Evolutionary conservation across 257 asterid species (phyloP).

Genomic region (Solanum megistacrolobum): DNA sequence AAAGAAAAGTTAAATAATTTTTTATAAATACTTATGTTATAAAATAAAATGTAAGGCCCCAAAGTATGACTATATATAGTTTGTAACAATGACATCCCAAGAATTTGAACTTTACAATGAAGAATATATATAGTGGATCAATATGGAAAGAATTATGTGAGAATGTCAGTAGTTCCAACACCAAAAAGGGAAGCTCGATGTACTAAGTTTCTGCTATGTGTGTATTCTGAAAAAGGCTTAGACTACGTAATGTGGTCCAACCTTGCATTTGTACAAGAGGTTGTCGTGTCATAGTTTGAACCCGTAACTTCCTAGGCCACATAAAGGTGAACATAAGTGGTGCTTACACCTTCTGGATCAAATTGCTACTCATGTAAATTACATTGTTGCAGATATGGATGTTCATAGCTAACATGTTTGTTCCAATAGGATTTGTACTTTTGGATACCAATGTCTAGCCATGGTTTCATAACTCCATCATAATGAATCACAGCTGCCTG

Average conservation of each 20-base stretch:
- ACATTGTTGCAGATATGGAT: constrained; percentile 72
- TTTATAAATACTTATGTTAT: too few relatives aligned
- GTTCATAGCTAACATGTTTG: constrained; percentile 55
- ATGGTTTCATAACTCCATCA: constrained; percentile 81
- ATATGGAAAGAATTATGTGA: background rate
- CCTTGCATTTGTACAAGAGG: background rate
- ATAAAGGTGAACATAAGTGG: background rate
- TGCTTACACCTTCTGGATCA: constrained; percentile 9
- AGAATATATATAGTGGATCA: background rate
- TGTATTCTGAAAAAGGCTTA: background rate
- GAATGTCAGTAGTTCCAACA: background rate
- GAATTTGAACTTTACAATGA: background rate
- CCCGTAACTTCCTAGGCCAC: background rate
- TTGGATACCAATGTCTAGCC: constrained; percentile 80
- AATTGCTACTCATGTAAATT: constrained; percentile 51
- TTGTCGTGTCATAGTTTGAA: background rate
- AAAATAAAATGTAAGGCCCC: too few relatives aligned
- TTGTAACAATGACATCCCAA: background rate
- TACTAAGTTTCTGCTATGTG: background rate
- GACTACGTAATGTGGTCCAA: background rate
- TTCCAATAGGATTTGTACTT: constrained; percentile 61
- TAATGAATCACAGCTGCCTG: constrained; percentile 71
- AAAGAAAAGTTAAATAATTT: background rate
- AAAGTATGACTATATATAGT: too few relatives aligned
- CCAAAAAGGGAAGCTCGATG: background rate